Base-by-base conservation (phyloP, 1,284 basidiomycete genomes). In the Sporisorium sorghi region DNA sequence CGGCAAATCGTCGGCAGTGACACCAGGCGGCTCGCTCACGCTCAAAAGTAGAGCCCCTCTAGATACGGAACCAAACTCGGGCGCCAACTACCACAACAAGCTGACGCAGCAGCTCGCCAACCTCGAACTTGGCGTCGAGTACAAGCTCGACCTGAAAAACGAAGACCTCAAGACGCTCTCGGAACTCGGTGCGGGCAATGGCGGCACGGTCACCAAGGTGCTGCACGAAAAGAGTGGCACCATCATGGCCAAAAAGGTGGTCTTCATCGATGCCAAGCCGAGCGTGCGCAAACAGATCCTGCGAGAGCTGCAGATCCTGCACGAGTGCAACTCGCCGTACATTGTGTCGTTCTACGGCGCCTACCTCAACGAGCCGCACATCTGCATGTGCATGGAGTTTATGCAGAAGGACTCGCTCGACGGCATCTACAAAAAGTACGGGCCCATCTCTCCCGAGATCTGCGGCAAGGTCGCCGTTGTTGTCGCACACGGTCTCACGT, bases 331-430 rank as follows among this genome's bases (percentile, higher is more conserved):
- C 73, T 97, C 93, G 3, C 89, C 89, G 24, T 93, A 94, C 86
- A 99, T 99, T 83, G 92, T 99, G 78, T 93, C 92, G 2, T 98
- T 96, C 86, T 97, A 92, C 83, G 96, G 97, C 69, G 96, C 97
- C 28, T 99, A 94, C 87, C 88, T 97, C 44, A 90, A 91, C 12
- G 96, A 99, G 83, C 94, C 96, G 12, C 97, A 98, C 79, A 96
- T 99, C 81, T 97, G 94, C 85, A 95, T 99, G 75, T 98, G 95
- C 86, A 98, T 99, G 91, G 96, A 99, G 83, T 93, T 88, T 85
- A 95, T 95, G 94, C 93, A 99, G 73, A 86, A 87, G 58, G 86
- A 87, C 86, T 89, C 88, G 2, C 85, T 89, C 32, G 97, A 99
- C 84, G 90, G 91, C 35, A 96, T 99, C 75, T 99, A 97, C 87